A percentile compares a stretch with the other conserved stretches of the same genome.
Conservation (phyloP, 78 protist genomes). For the Dictyostelium brefeldianum region DNA sequence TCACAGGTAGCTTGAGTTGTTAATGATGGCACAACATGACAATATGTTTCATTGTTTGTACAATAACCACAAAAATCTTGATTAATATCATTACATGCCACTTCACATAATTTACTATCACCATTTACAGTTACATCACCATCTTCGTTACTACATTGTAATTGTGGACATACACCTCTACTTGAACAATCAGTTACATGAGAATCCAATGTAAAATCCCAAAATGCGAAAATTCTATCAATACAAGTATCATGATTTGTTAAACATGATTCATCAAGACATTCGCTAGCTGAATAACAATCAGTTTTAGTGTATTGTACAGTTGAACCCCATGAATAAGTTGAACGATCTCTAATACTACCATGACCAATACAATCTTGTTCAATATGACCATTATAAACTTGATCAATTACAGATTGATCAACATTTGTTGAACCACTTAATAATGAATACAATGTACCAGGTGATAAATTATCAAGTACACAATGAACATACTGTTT, state of each 20-base stretch:
- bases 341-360: background rate
- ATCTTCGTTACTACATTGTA: background rate
- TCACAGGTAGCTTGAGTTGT: background rate
- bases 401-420: background rate
- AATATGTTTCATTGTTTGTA: background rate
- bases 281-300: slow-evolving; percentile 3
- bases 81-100: background rate
- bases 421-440: background rate
- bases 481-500: slow-evolving; percentile 48
- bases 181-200: background rate
- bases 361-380: background rate
- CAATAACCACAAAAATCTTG: slow-evolving; percentile 43
- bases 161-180: background rate
- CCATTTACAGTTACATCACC: background rate
- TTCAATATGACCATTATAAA: background rate
- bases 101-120: background rate
- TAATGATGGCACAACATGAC: background rate
- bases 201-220: background rate
- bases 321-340: background rate
- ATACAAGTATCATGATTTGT: slow-evolving; percentile 45
- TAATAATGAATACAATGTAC: background rate
- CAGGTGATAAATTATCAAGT: background rate
- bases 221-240: background rate
- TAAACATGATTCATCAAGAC: slow-evolving; percentile 40
- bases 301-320: background rate